Base-by-base conservation (phyloP, 2,329 filamentous ascomycete genomes). In the Botrytis deweyae region DNA sequence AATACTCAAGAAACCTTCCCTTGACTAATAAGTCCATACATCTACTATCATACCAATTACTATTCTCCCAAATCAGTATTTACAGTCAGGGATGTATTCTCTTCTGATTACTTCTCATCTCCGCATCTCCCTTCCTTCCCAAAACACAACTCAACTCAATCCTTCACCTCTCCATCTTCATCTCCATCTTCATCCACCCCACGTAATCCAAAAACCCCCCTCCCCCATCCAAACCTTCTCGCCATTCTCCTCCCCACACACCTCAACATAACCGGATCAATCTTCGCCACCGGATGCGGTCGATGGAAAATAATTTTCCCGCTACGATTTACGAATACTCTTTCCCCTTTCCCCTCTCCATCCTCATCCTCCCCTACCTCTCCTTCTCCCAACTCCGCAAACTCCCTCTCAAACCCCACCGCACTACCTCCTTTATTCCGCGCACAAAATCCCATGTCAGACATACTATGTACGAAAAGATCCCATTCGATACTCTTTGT, bases 211-310 rank as follows among this genome's bases (percentile, higher is more conserved):
- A 66, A 46, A 4, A 46, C n/a, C 3, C 65, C 70, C 64, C 40
- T 69, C 14, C 22, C 55, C 72, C 75, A 76, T 2, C 66, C 71
- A 72, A 76, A 75, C 72, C 74, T 75, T 63, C 73, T 75, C n/a
- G 16, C n/a, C 71, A 76, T 72, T 12, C 76, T 58, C 72, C 74
- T 75, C 12, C 74, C 74, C 44, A 52, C 58, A 20, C 44, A 46
- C 16, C 42, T 40, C 25, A 75, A 42, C 38, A 68, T 70, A 1
- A 75, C 46, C 25, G 74, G 65, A 67, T 75, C 75, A 52, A 76
- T 62, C 1, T 64, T 70, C 6, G 58, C 29, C n/a, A 70, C 66
- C 5, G 75, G 74, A 55, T 77, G 75, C 9, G 73, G 76, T 12
- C 67, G 63, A 64, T 77, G 75, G 42, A 77, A 74, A 18, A 72